Conservation (phyloP, 208 protist genomes). For the Wallacemonas collosoma region DNA sequence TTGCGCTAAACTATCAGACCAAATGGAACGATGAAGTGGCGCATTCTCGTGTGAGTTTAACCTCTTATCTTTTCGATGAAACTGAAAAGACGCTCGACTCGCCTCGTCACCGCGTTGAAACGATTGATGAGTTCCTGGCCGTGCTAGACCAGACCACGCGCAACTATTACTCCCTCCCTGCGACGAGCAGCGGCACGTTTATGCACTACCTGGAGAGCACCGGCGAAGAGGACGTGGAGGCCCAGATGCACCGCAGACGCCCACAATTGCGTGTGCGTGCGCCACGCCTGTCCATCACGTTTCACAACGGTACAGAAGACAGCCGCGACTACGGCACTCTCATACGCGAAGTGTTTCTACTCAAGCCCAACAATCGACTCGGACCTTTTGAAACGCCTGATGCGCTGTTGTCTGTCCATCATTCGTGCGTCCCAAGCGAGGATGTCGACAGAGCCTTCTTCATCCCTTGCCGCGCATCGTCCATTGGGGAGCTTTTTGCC, state of each 20-base stretch:
- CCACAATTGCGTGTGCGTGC: constrained; percentile 1
- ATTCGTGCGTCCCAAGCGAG: constrained; percentile 32
- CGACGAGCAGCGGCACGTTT: constrained; percentile 43
- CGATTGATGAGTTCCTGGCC: constrained; percentile 50
- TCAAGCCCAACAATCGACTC: constrained; percentile 26
- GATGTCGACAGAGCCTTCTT: constrained; percentile 36
- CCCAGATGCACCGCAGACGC: constrained; percentile 23
- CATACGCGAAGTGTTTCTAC: constrained; percentile 21
- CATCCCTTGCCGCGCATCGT: constrained; percentile 39
- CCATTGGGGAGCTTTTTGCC: constrained; percentile 43
- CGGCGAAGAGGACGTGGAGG: constrained; percentile 1
- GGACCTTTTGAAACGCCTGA: constrained; percentile 35
- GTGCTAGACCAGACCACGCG: constrained; percentile 35
- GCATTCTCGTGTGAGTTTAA: constrained; percentile 40
- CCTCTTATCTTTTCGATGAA: constrained; percentile 42
- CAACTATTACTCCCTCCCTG: constrained; percentile 46
- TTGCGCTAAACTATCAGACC: constrained; percentile 52
- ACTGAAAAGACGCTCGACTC: constrained; percentile 26
- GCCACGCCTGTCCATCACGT: constrained; percentile 33
- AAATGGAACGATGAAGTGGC: constrained; percentile 40
- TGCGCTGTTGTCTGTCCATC: constrained; percentile 23
- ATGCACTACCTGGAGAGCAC: constrained; percentile 51
- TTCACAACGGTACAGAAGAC: constrained; percentile 33
- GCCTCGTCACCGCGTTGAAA: constrained; percentile 35
- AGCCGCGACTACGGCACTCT: constrained; percentile 24